These are phyloP conservation scores for Apiospora hydei DNA, from an alignment of 2,329 filamentous ascomycete species.

Conservation along the genomic window DNA sequence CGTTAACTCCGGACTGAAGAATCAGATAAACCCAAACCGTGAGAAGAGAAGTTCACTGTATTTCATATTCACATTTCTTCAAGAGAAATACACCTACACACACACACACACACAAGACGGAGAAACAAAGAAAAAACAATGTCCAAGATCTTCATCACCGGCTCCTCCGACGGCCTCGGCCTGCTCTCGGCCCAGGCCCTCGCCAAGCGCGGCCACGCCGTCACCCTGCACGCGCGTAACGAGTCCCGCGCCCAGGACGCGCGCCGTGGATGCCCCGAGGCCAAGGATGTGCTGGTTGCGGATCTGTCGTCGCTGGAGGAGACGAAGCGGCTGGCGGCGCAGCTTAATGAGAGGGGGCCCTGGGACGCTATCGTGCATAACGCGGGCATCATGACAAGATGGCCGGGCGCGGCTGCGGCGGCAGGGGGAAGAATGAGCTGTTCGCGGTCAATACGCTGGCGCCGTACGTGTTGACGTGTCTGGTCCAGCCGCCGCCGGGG, in stretches of 20 bases:
- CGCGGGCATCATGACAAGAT: conserved; percentile 55
- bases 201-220: conserved; percentile 58
- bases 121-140: conserved; percentile 28
- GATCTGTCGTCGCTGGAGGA: conserved; percentile 60
- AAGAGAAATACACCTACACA: not conserved
- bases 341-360: conserved; percentile 41
- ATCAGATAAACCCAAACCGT: too few species aligned
- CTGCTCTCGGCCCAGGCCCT: conserved; percentile 58
- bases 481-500: conserved; percentile 51
- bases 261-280: conserved; percentile 53
- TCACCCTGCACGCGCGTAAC: conserved; percentile 64
- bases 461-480: conserved; percentile 61
- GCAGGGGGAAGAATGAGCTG: conserved; percentile 35
- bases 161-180: conserved; percentile 65
- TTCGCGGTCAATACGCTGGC: conserved; percentile 65
- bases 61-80: not conserved
- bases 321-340: conserved; percentile 57
- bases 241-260: conserved; percentile 59
- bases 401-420: conserved; percentile 41
- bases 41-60: too few species aligned
- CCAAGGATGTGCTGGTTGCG: conserved; percentile 57
- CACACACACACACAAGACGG: not conserved
- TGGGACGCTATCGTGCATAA: conserved; percentile 67
- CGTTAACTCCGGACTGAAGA: not conserved
- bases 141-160: conserved; percentile 53